phyloP scores from a whole-genome alignment of 2,329 filamentous ascomycete genomes.

The Calonectria henricotiae region DNA sequence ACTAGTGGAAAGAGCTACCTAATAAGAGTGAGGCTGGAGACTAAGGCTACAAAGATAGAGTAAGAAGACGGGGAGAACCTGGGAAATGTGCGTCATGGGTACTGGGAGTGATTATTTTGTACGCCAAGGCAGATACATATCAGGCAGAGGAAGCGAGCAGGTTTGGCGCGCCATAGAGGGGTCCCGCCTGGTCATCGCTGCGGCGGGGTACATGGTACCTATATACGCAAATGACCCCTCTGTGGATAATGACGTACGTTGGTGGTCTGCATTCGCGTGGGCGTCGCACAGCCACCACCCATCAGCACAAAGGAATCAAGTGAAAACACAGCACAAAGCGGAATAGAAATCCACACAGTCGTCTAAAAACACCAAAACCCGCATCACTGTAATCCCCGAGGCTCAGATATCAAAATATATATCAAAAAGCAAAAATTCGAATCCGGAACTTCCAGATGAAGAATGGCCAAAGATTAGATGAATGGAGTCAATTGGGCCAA shows the following conservation, averaged over 20 bases:
- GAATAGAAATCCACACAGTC: background rate
- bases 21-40: background rate
- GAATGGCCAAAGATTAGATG: constrained; percentile 68
- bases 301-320: background rate
- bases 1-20: background rate
- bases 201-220: constrained; percentile 21
- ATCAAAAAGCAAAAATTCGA: constrained; percentile 60
- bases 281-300: background rate
- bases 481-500: constrained; percentile 70
- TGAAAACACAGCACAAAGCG: background rate
- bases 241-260: constrained; percentile 32
- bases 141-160: constrained; percentile 17
- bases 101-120: constrained; percentile 29
- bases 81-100: constrained; percentile 24
- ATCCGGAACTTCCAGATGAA: constrained; percentile 60
- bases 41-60: background rate
- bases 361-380: constrained; percentile 30
- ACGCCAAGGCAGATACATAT: constrained; percentile 23
- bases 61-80: background rate
- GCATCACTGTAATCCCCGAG: background rate
- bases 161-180: constrained; percentile 29
- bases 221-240: constrained; percentile 12
- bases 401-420: constrained; percentile 24
- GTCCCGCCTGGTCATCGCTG: background rate
- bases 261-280: background rate